Conservation (phyloP, 768 basidiomycete species). For the Psilocybe sp. region DNA sequence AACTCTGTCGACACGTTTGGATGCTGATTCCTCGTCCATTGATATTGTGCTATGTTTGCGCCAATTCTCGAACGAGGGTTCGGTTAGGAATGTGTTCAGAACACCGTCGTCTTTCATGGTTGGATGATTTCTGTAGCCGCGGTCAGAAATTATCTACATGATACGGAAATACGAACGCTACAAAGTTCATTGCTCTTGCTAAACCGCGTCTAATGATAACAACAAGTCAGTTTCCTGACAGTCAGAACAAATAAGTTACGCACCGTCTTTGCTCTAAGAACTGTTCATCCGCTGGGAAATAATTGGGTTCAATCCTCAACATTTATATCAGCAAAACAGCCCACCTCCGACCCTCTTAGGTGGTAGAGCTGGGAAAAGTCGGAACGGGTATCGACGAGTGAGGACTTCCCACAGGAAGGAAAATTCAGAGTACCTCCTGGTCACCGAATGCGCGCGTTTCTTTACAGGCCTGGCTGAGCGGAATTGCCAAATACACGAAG, state of each 20-base stretch:
- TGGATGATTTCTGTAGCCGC: conserved; percentile 73
- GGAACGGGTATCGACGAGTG: conserved; percentile 87
- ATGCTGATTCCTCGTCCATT: conserved; percentile 84
- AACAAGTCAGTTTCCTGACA: background rate
- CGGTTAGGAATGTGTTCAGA: conserved; percentile 76
- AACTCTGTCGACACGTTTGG: conserved; percentile 72
- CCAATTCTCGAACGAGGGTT: conserved; percentile 85
- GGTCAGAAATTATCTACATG: background rate
- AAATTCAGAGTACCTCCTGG: conserved; percentile 92
- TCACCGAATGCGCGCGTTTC: conserved; percentile 54
- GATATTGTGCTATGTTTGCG: conserved; percentile 74
- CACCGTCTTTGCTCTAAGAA: conserved; percentile 91
- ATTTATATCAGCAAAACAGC: conserved; percentile 25
- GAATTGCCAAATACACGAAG: background rate
- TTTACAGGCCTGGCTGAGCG: background rate
- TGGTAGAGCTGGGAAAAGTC: conserved; percentile 81
- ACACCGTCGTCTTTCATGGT: conserved; percentile 86
- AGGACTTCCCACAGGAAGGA: conserved; percentile 87
- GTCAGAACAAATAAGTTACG: background rate
- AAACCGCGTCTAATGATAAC: conserved; percentile 64
- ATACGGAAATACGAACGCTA: conserved; percentile 50
- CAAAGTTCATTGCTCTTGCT: conserved; percentile 72
- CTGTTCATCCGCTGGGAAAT: conserved; percentile 67
- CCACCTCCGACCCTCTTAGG: conserved; percentile 90
- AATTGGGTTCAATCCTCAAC: conserved; percentile 10